phyloP scores from a whole-genome alignment of 768 basidiomycete species.

The Kwoniella europaea region DNA sequence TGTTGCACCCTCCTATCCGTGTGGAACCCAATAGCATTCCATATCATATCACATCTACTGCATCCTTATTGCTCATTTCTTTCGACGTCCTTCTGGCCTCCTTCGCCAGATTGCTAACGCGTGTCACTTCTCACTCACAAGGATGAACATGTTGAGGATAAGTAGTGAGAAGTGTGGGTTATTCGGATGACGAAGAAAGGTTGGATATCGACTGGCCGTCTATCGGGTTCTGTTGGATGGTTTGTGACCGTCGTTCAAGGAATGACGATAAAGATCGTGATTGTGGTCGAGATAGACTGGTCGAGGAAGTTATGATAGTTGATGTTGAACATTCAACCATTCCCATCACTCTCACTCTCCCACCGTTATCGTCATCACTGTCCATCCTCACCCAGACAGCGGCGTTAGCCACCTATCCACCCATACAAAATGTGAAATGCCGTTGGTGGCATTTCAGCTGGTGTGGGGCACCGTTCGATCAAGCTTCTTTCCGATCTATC shows the following conservation, averaged over 20 bases:
- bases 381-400: background rate
- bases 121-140: conserved; percentile 27
- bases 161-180: background rate
- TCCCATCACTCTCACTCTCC: background rate
- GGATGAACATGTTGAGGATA: conserved; percentile 41
- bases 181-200: no score
- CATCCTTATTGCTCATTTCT: background rate
- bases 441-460: background rate
- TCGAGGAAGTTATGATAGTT: no score
- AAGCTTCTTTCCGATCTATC: conserved; percentile 2
- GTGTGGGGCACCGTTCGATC: background rate
- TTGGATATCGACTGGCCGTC: no score
- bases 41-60: background rate
- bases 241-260: no score
- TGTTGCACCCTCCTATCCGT: background rate
- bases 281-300: no score
- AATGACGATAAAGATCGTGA: no score
- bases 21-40: background rate
- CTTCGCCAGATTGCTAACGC: background rate
- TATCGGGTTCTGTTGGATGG: no score
- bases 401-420: conserved; percentile 3
- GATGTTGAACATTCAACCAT: background rate
- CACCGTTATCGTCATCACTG: background rate
- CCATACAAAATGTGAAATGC: background rate
- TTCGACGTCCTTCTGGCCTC: background rate